A percentile compares a stretch with the other conserved stretches of the same genome.
These are phyloP conservation scores for Trichoderma endophyticum DNA, from an alignment of 2,329 filamentous ascomycete species.

Conservation along the genomic window DNA sequence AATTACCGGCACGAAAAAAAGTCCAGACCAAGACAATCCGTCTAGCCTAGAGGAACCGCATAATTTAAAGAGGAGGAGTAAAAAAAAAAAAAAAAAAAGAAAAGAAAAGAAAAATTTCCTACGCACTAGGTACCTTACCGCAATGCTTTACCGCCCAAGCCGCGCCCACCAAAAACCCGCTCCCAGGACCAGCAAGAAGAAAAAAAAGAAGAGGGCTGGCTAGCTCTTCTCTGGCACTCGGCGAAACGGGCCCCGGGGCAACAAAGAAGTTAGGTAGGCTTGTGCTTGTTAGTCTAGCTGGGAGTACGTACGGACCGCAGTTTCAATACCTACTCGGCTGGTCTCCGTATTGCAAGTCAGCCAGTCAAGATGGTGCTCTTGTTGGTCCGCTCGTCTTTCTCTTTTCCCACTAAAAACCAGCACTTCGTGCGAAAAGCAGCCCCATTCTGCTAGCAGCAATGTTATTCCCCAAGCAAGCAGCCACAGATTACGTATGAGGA, in stretches of 20 bases:
- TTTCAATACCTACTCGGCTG: not conserved
- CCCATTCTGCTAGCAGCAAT: not conserved
- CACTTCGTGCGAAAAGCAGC: not conserved
- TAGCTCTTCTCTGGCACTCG: not conserved
- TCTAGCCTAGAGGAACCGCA: not conserved
- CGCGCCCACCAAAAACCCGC: not conserved
- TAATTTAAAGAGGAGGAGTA: not conserved
- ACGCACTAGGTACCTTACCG: not conserved
- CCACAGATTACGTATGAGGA: not conserved
- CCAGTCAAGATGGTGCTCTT: not conserved
- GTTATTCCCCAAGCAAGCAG: not conserved
- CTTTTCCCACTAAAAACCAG: not conserved
- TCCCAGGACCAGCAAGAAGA: not conserved
- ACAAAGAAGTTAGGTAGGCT: not conserved
- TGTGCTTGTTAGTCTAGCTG: not conserved
- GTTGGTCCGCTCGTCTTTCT: not conserved
- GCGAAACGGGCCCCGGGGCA: not conserved
- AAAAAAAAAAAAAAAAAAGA: not conserved
- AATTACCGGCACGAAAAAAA: not conserved
- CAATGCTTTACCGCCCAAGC: conserved; percentile 12
- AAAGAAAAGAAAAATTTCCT: not conserved
- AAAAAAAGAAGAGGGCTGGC: not conserved
- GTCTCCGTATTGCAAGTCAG: not conserved
- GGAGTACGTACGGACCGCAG: not conserved
- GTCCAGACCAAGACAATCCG: not conserved